These are phyloP conservation scores for Tarenaya hassleriana DNA, from an alignment of 345 rosid species.

Conservation along the genomic window DNA sequence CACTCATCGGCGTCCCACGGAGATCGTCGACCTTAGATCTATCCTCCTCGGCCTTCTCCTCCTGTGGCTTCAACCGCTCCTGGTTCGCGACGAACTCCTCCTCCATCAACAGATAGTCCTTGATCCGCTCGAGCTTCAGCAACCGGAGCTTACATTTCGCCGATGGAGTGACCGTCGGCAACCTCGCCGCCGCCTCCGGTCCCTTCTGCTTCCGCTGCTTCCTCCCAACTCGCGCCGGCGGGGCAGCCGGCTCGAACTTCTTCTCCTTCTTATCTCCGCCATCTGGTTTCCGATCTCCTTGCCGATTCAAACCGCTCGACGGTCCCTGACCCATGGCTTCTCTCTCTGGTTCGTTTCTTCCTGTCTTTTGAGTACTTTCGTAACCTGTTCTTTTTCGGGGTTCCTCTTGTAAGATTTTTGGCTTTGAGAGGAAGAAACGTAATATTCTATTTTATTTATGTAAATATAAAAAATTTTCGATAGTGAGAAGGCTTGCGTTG, in stretches of 20 bases:
- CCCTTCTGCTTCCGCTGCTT: constrained; percentile 91
- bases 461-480: background rate
- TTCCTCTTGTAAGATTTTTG: constrained; percentile 14
- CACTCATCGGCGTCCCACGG: constrained; percentile 94
- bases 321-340: constrained; percentile 81
- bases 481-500: background rate
- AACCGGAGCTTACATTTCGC: constrained; percentile 81
- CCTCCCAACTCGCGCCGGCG: constrained; percentile 83
- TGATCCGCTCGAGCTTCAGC: constrained; percentile 75
- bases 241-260: constrained; percentile 88
- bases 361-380: background rate
- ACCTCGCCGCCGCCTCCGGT: constrained; percentile 81
- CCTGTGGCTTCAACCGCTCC: constrained; percentile 88
- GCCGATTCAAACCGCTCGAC: constrained; percentile 75
- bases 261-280: constrained; percentile 84
- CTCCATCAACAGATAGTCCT: constrained; percentile 89
- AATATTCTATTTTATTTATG: background rate
- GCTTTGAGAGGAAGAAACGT: constrained; percentile 30
- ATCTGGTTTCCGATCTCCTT: constrained; percentile 70
- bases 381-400: too few species aligned
- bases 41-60: constrained; percentile 94
- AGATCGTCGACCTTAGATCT: constrained; percentile 88
- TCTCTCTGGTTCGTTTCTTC: constrained; percentile 6
- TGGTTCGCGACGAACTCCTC: constrained; percentile 93
- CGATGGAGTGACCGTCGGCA: constrained; percentile 76